These are phyloP conservation scores for Thelonectria discophora DNA, from an alignment of 2,329 filamentous ascomycete genomes.

Conservation along the genomic window DNA sequence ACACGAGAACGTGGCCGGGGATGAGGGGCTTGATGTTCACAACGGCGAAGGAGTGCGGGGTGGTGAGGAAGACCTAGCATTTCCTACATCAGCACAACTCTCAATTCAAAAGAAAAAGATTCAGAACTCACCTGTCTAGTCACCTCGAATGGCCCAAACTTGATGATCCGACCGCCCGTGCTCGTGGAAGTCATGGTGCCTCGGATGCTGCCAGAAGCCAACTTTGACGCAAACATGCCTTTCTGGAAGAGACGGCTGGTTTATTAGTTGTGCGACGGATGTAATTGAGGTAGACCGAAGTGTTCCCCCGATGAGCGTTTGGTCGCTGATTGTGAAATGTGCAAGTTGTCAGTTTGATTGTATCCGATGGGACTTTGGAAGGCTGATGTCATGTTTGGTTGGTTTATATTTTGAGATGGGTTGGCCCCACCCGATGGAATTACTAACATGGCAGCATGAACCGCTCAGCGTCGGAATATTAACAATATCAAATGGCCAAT, in stretches of 20 bases:
- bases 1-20: constrained; percentile 92
- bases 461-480: no score
- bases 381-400: constrained; percentile 35
- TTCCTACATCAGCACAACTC: no score
- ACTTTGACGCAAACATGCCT: constrained; percentile 36
- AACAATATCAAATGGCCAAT: not conserved
- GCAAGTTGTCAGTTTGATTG: constrained; percentile 5
- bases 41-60: constrained; percentile 81
- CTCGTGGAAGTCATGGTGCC: constrained; percentile 45
- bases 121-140: constrained; percentile 69
- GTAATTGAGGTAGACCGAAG: not conserved
- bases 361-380: not conserved
- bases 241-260: not conserved
- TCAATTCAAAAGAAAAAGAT: no score
- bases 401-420: not conserved
- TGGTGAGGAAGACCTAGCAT: constrained; percentile 83
- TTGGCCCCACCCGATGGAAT: constrained; percentile 10
- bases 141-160: constrained; percentile 81
- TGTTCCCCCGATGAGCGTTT: not conserved
- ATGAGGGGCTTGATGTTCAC: constrained; percentile 96
- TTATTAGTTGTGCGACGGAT: not conserved
- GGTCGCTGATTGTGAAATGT: not conserved
- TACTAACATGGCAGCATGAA: no score
- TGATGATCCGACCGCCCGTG: constrained; percentile 51
- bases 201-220: constrained; percentile 22